Percentiles rank a stretch among this genome's conserved stretches.
These are phyloP conservation scores for Wickerhamomyces xylosicus DNA, from an alignment of 805 yeast genomes.

Conservation along the genomic window DNA sequence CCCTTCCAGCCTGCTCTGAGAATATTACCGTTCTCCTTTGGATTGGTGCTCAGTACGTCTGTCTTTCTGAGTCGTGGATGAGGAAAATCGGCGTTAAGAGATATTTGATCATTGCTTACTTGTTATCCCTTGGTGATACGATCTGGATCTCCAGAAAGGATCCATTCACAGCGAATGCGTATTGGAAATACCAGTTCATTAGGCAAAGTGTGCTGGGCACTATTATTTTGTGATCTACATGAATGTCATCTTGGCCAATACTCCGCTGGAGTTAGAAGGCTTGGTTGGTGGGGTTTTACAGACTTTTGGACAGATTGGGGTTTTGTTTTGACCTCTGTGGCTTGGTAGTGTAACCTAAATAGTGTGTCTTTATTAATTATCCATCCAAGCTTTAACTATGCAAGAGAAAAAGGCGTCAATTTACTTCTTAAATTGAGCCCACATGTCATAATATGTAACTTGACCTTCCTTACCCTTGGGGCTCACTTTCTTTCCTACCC, in stretches of 20 bases:
- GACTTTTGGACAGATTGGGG: conserved; percentile 26
- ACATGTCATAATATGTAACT: too few relatives aligned
- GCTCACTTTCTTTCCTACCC: too few relatives aligned
- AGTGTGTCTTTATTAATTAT: too few relatives aligned
- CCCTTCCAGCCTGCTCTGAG: too few relatives aligned
- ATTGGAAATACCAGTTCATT: conserved; percentile 22
- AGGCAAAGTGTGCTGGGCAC: conserved; percentile 18
- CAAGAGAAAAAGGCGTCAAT: too few relatives aligned
- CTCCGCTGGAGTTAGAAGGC: conserved; percentile 30
- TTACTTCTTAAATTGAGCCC: too few relatives aligned
- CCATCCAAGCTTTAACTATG: too few relatives aligned
- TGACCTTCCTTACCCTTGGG: too few relatives aligned
- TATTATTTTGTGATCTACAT: conserved; percentile 25
- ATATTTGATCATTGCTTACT: conserved; percentile 7
- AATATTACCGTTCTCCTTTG: too few relatives aligned
- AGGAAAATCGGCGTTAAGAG: conserved; percentile 17
- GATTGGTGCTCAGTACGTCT: too few relatives aligned
- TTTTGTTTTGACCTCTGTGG: too few relatives aligned
- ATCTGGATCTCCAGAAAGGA: conserved; percentile 18
- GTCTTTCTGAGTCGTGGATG: conserved; percentile 10
- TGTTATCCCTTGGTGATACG: neutral
- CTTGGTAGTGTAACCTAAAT: too few relatives aligned
- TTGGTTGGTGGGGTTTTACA: conserved; percentile 27
- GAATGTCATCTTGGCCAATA: conserved; percentile 21
- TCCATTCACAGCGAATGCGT: conserved; percentile 9